Conservation (phyloP, 2,329 filamentous ascomycete species). For the Alternaria gaisen region DNA sequence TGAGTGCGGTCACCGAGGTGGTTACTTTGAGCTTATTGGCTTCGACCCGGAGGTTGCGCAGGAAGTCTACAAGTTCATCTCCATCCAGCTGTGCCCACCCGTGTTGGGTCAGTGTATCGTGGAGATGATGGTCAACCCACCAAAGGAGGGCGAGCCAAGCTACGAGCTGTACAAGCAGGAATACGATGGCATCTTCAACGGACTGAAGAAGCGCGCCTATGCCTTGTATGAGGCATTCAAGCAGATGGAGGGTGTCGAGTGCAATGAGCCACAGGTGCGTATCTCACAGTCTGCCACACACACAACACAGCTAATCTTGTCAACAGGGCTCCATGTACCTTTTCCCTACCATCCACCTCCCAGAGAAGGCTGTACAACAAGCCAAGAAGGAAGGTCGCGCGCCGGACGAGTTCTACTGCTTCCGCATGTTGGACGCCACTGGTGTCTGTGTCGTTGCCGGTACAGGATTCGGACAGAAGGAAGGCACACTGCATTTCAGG, state of each 20-base stretch:
- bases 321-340: conserved; percentile 89
- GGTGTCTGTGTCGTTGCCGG: conserved; percentile 95
- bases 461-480: conserved; percentile 91
- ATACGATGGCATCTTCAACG: conserved; percentile 82
- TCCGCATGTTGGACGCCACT: conserved; percentile 88
- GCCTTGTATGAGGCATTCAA: conserved; percentile 91
- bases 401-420: conserved; percentile 93
- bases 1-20: conserved; percentile 96
- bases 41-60: conserved; percentile 86
- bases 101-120: conserved; percentile 96
- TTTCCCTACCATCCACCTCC: conserved; percentile 90
- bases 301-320: conserved; percentile 1
- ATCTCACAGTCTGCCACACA: conserved; percentile 6
- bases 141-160: conserved; percentile 81
- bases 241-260: conserved; percentile 95
- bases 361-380: conserved; percentile 77
- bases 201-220: conserved; percentile 79
- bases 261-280: conserved; percentile 76
- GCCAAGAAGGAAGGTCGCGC: conserved; percentile 76
- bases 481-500: conserved; percentile 89
- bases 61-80: conserved; percentile 98
- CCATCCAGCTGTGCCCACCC: conserved; percentile 94
- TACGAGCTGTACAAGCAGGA: conserved; percentile 85
- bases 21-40: conserved; percentile 94
- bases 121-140: conserved; percentile 98